Evolutionary conservation across 1,139 yeast species (phyloP).

Genomic region (Yamadazyma oceani): DNA sequence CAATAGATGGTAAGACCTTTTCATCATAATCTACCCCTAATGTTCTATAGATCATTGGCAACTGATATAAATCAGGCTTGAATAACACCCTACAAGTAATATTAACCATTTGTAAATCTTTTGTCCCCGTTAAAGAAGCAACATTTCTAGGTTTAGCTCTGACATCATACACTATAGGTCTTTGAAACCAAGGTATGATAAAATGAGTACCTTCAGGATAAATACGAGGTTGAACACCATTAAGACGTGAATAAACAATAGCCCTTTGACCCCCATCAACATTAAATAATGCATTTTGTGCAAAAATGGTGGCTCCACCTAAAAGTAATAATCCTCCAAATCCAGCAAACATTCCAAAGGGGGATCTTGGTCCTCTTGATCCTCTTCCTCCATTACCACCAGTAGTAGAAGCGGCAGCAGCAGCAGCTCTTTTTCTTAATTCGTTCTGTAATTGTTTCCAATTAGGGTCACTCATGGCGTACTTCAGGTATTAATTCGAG

Average conservation of each 20-base stretch:
- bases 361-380: conserved; percentile 45
- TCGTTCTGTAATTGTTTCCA: conserved; percentile 71
- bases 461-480: conserved; percentile 57
- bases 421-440: conserved; percentile 64
- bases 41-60: conserved; percentile 87
- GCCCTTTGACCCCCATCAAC: conserved; percentile 99
- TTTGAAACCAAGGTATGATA: conserved; percentile 91
- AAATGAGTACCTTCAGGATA: conserved; percentile 95
- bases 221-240: conserved; percentile 84
- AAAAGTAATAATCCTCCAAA: conserved; percentile 72
- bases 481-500: no score
- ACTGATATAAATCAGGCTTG: conserved; percentile 75
- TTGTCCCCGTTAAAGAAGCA: conserved; percentile 96
- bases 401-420: conserved; percentile 24
- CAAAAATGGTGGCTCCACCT: conserved; percentile 68
- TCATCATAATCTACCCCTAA: conserved; percentile 94
- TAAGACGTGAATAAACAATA: conserved; percentile 82
- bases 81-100: conserved; percentile 96
- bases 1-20: conserved; percentile 93
- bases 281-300: conserved; percentile 80
- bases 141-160: conserved; percentile 97
- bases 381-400: conserved; percentile 8
- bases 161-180: conserved; percentile 90
- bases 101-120: conserved; percentile 98
- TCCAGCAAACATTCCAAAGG: conserved; percentile 69